Percentiles rank a stretch among this genome's conserved stretches.
Evolutionary conservation across 1,139 yeast species (phyloP).

Genomic region (Candida albicans): DNA sequence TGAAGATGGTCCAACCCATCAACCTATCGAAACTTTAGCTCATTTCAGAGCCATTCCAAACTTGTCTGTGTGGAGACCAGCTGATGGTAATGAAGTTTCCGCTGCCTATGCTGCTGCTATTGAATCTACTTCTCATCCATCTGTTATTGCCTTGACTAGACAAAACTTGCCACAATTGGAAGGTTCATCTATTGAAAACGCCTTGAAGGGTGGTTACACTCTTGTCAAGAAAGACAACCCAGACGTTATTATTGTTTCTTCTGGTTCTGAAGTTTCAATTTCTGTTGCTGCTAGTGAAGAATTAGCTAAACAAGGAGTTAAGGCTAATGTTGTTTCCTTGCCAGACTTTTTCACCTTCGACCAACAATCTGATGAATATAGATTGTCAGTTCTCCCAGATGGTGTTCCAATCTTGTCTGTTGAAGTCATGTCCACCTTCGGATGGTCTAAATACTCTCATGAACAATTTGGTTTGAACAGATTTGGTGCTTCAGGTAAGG

Average conservation of each 20-base stretch:
- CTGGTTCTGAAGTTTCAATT: constrained; percentile 94
- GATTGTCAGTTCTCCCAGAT: constrained; percentile 86
- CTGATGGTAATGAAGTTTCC: constrained; percentile 98
- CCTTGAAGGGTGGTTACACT: constrained; percentile 93
- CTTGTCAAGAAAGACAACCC: constrained; percentile 63
- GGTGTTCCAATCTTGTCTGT: constrained; percentile 91
- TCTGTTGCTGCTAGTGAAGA: constrained; percentile 79
- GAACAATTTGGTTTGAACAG: constrained; percentile 94
- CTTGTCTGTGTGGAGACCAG: constrained; percentile 97
- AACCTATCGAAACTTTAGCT: constrained; percentile 98
- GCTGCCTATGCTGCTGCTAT: constrained; percentile 91
- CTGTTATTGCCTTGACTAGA: constrained; percentile 91
- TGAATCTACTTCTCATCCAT: constrained; percentile 73
- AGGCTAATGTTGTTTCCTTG: constrained; percentile 82
- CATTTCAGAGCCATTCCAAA: constrained; percentile 98
- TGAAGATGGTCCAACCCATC: constrained; percentile 99
- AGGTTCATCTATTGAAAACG: constrained; percentile 90
- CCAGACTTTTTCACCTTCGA: constrained; percentile 95
- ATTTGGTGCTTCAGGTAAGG: constrained; percentile 98
- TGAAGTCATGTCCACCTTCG: constrained; percentile 89
- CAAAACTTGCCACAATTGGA: constrained; percentile 97
- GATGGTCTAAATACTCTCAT: constrained; percentile 96
- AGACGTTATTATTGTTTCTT: constrained; percentile 77
- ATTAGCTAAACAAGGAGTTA: constrained; percentile 61
- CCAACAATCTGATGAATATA: constrained; percentile 76